Evolutionary conservation across 2,329 filamentous ascomycete species (phyloP), one percentile per base, ranked within the genome.

Genomic region (Phialophora tarda): DNA sequence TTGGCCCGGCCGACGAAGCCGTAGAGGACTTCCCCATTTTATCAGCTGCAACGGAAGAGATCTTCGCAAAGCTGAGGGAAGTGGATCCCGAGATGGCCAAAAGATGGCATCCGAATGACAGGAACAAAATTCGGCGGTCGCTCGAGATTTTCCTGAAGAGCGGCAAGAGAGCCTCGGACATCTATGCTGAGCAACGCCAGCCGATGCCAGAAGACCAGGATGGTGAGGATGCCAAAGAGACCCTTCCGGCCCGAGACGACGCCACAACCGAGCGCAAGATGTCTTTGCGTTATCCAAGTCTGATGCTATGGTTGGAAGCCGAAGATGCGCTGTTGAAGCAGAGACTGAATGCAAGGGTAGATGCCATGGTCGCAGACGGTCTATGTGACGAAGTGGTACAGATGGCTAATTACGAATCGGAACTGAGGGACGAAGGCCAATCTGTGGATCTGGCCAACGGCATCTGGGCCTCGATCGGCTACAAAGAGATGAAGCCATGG

Each of bases 391-490:
- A 92, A 77, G 74, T 78, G 1, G 84, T 85, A 66, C 77, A 85
- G 1, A 72, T 79, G 17, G 71, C 78, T 4, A 32, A 59, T 17
- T 28, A 62, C 30, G 66, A 69, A 26, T 48, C 65, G n/a, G 58
- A 58, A 1, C 78, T 83, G 62, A 75, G 80, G 56, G 75, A 79
- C 0, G 73, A 80, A 1, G 89, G 87, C 0, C 77, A 82, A 1
- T 70, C 77, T 0, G 78, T 95, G 1, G 92, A 98, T 74, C 84
- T 87, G 70, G 91, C 86, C 1, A 88, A 89, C 61, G 96, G 95
- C 0, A 96, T 99, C 51, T 99, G 94, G 93, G 91, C 96, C 61
- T 95, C 93, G 0, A 99, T 99, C 68, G 95, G 95, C 0, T 97
- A 93, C 79, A 97, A 96, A 76, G 92, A 99, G 75, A 90, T 98